A percentile compares a stretch with the other conserved stretches of the same genome.
Conservation (phyloP, 1,284 basidiomycete genomes). For the Acaromyces ingoldii region DNA sequence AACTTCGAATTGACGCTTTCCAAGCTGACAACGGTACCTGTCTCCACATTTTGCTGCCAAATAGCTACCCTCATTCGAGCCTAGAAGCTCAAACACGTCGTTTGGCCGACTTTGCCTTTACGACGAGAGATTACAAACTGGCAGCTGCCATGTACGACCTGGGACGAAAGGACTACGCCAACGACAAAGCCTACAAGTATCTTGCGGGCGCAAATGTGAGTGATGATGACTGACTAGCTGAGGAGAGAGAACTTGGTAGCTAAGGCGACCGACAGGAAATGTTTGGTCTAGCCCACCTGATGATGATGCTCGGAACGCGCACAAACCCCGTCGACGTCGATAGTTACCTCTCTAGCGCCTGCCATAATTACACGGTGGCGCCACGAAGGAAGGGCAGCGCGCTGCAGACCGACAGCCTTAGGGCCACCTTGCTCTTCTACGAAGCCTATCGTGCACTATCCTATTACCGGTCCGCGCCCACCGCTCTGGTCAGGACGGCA, state of each 20-base stretch:
- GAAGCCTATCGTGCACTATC: conserved; percentile 28
- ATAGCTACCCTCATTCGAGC: conserved; percentile 54
- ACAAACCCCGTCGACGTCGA: conserved; percentile 32
- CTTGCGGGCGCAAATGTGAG: conserved; percentile 39
- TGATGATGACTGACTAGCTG: not conserved
- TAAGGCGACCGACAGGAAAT: conserved; percentile 25
- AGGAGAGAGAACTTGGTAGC: too few species aligned
- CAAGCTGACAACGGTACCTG: not conserved
- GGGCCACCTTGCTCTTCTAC: conserved; percentile 41
- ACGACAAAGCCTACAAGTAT: conserved; percentile 40
- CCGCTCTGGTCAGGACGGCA: conserved; percentile 32
- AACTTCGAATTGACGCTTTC: not conserved
- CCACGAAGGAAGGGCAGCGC: not conserved
- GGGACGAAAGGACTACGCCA: conserved; percentile 56
- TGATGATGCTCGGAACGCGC: conserved; percentile 25
- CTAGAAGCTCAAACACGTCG: conserved; percentile 58
- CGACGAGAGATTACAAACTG: conserved; percentile 81
- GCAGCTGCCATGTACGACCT: conserved; percentile 81
- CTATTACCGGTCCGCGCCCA: conserved; percentile 23
- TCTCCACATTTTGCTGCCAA: not conserved
- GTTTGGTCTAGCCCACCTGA: conserved; percentile 39
- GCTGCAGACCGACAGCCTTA: conserved; percentile 21
- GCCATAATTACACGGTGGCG: conserved; percentile 2
- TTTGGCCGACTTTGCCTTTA: conserved; percentile 92
- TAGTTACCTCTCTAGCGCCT: conserved; percentile 28